Percentiles rank a stretch among this genome's conserved stretches.
phyloP scores from a whole-genome alignment of 2,329 filamentous ascomycete genomes.

The Talaromyces islandicus region DNA sequence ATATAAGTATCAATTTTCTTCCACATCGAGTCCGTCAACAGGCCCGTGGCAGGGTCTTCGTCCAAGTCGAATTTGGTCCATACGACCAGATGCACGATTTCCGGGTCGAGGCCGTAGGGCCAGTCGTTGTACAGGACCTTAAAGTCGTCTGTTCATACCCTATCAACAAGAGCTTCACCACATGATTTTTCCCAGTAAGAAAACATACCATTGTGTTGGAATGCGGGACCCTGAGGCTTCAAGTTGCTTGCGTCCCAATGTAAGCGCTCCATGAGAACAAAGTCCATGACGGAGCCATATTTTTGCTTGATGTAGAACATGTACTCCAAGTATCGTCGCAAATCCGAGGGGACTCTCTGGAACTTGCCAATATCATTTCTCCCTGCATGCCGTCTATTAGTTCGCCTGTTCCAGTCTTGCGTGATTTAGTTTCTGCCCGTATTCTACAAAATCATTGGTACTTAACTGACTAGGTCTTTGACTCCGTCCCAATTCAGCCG shows the following conservation, averaged over 20 bases:
- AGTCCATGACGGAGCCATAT: constrained; percentile 73
- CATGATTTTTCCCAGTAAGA: not conserved
- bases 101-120: constrained; percentile 78
- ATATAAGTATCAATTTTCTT: constrained; percentile 67
- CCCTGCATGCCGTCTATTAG: constrained; percentile 24
- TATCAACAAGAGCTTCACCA: constrained; percentile 10
- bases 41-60: constrained; percentile 60
- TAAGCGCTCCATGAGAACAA: constrained; percentile 65
- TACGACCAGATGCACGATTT: constrained; percentile 78
- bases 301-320: constrained; percentile 56
- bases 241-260: constrained; percentile 53
- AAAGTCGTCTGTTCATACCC: constrained; percentile 48
- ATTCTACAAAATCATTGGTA: constrained; percentile 8
- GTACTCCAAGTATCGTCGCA: constrained; percentile 72
- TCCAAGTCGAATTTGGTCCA: constrained; percentile 86
- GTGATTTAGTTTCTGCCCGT: too few relatives aligned
- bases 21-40: constrained; percentile 60
- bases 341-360: constrained; percentile 67
- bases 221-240: constrained; percentile 23
- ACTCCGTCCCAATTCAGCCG: constrained; percentile 66
- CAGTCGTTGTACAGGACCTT: constrained; percentile 86
- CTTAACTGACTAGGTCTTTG: constrained; percentile 51
- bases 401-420: too few relatives aligned
- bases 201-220: constrained; percentile 29
- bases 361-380: constrained; percentile 70